Base-by-base conservation (phyloP, 495 filamentous ascomycete species). In the Neurospora tetrasperma region DNA sequence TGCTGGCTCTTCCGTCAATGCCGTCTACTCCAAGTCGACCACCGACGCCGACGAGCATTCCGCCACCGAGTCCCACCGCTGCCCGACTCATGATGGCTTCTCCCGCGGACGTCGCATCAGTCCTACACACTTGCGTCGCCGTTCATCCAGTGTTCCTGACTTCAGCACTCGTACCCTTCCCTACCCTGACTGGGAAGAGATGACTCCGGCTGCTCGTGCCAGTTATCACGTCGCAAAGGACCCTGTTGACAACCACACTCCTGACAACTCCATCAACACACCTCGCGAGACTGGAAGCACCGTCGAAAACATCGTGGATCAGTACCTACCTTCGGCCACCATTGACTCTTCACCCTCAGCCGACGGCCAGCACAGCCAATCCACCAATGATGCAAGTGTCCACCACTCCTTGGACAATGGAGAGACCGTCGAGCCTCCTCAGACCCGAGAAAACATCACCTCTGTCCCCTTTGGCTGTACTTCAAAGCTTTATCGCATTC, bases 281-380 rank as follows among this genome's bases (percentile, higher is more conserved):
- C 70, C 68, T 66, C 46, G 71, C 70, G 70, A 74, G 48, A 79
- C 78, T 31, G 77, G 68, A 38, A 80, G 74, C 46, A 80, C 80
- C 0, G 76, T 81, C 16, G 79, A 79, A 39, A 75, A 77, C 48
- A 82, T 82, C 9, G 73, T 79, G 46, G 74, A 76, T 1, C 77
- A 80, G 54, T 81, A 82, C 54, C 42, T 75, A 9, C 59, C 73
- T 1, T 71, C 68, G 23, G 69, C 70, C 8, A 39, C 68, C 31
- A 40, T 46, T 35, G 69, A 72, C 5, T 66, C 69, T 3, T 31
- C 74, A 14, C 31, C 79, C 31, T 71, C 76, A 18, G 11, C 44
- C 35, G 42, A 54, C 27, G 54, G 54, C 54, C 27, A 7, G 27
- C 54, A 35, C 23, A 62, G 9, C 54, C 27, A 62, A 35, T 35